Base-by-base conservation (phyloP, 164 flowering plant genomes). In the Vitis rotundifolia region DNA sequence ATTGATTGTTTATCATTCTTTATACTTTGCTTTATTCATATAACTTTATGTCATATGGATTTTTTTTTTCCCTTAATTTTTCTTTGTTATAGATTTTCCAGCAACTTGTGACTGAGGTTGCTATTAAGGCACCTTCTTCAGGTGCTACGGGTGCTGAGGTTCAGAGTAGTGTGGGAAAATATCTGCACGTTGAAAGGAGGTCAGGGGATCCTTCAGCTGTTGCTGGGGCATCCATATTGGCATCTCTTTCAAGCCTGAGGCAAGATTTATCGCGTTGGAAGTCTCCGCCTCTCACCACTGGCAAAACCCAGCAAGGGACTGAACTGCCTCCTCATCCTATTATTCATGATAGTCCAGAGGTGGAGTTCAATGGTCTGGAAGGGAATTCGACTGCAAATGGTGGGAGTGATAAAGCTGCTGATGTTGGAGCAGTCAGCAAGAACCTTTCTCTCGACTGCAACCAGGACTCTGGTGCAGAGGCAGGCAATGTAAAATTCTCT, bases 211-310 rank as follows among this genome's bases (percentile, higher is more conserved):
- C 87, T 63, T 92, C 98, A 28, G 93, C 86, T 68, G 87, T 88
- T 47, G 86, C 84, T 59, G 94, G 92, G 70, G 98, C 95, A 18
- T 85, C 93, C 14, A 90, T 89, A 71, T 79, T 93, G 83, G 94
- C 94, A 64, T 90, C 96, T 63, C 82, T 93, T 44, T 91, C 96
- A 64, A 84, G 72, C 73, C 68, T 79, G 61, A 77, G 87, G 67
- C 86, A 76, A 59, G 92, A 89, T 73, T 53, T 87, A 44, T 80
- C 93, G 13, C 85, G 83, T 59, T 79, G 84, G 85, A 81, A 84
- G 74, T 75, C 90, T 60, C 74, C 84, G 11, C 65, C 79, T 57
- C 83, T 72, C 59, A 69, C 71, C 64, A 68, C 74, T 68, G 72
- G 79, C 74, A 88, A 87, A 84, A 60, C 78, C 37, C 81, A 81